phyloP scores from a whole-genome alignment of 306 rosid genomes.

The Clitoria ternatea region DNA sequence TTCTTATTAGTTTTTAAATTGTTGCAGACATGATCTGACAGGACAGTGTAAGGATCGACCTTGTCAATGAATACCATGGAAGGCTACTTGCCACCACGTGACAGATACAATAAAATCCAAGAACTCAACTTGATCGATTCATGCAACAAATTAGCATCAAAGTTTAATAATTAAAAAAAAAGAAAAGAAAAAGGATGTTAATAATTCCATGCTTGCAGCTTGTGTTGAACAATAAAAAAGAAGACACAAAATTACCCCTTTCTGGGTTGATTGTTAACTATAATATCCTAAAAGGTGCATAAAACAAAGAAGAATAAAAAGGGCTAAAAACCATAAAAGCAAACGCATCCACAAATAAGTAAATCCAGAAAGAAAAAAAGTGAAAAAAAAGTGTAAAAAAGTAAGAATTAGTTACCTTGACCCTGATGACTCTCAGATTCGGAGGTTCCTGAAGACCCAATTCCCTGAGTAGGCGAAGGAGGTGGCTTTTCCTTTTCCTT shows the following conservation, averaged over 20 bases:
- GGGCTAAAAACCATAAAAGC: not conserved
- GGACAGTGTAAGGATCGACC: not conserved
- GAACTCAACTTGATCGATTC: not conserved
- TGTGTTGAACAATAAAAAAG: not conserved
- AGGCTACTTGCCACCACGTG: slow-evolving; percentile 17
- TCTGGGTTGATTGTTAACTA: not conserved
- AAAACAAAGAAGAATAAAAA: not conserved
- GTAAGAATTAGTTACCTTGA: slow-evolving; percentile 33
- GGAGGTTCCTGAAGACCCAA: slow-evolving; percentile 49
- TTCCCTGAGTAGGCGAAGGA: slow-evolving; percentile 29
- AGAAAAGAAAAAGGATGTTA: not conserved
- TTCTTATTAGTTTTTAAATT: not conserved
- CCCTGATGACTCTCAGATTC: slow-evolving; percentile 41
- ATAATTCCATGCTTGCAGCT: too few species aligned
- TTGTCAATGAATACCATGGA: not conserved
- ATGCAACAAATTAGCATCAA: not conserved
- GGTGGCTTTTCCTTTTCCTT: slow-evolving; percentile 2
- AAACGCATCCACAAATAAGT: not conserved
- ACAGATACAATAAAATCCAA: slow-evolving; percentile 9
- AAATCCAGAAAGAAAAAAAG: not conserved
- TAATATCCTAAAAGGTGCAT: not conserved
- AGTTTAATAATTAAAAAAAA: not conserved
- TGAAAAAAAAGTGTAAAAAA: not conserved
- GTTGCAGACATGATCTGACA: slow-evolving; percentile 21
- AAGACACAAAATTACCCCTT: not conserved